Evolutionary conservation across 2,329 filamentous ascomycete species (phyloP).

Genomic region (Phialophora tarda): DNA sequence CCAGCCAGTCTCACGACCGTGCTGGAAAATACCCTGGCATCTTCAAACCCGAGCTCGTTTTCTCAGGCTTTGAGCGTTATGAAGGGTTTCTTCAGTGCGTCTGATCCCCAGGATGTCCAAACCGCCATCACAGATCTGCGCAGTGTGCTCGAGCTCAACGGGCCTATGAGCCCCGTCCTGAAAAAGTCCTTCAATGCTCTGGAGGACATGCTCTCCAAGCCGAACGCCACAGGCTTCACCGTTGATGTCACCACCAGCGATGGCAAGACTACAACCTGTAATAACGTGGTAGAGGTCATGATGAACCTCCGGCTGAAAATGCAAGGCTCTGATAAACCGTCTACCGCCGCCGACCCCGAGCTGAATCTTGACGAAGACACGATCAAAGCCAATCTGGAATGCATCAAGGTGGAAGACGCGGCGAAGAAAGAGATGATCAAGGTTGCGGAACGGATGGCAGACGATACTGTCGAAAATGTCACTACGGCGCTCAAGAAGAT

Average conservation of each 20-base stretch:
- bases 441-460: conserved; percentile 27
- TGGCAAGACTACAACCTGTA: conserved; percentile 28
- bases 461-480: conserved; percentile 25
- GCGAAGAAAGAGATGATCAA: conserved; percentile 35
- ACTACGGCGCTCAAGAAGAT: conserved; percentile 28
- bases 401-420: conserved; percentile 34
- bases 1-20: conserved; percentile 25
- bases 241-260: conserved; percentile 26
- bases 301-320: conserved; percentile 32
- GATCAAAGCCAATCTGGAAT: conserved; percentile 33
- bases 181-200: conserved; percentile 36
- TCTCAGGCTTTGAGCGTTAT: conserved; percentile 35
- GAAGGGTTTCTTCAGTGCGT: conserved; percentile 37
- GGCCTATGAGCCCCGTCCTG: conserved; percentile 34
- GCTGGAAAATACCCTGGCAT: conserved; percentile 29
- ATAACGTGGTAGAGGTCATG: conserved; percentile 34
- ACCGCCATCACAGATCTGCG: conserved; percentile 37
- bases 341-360: conserved; percentile 18
- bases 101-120: conserved; percentile 35
- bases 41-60: conserved; percentile 32
- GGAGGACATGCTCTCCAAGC: conserved; percentile 34
- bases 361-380: conserved; percentile 33
- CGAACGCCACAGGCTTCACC: conserved; percentile 26
- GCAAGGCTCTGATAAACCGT: conserved; percentile 17
- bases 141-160: conserved; percentile 34